Evolutionary conservation across 192 early-diverging fungal species (phyloP), one percentile per base, ranked within the genome.

Genomic region (Haplosporangium gracile): DNA sequence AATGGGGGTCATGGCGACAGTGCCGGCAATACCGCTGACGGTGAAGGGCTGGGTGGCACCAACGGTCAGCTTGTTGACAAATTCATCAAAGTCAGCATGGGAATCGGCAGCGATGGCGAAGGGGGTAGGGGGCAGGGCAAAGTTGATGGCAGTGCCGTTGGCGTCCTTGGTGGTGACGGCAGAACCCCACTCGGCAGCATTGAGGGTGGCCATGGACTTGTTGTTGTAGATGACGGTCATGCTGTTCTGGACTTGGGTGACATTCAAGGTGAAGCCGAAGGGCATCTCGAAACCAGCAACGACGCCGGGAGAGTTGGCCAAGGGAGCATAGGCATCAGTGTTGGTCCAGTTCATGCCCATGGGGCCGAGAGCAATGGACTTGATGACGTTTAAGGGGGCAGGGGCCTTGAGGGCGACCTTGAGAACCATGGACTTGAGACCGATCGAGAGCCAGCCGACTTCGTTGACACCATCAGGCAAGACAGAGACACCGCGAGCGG

Each of bases 261-360:
- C 90, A 34, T 88, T 90, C n/a, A 94, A 57, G 38, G 88, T 74
- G 76, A 94, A 94, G 57, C 91, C 91, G 63, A 94, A 94, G 26
- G 93, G 93, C 77, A 94, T 92, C 53, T 88, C 70, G 79, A 91
- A 91, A 7, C 75, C 83, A 36, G 92, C 92, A 24, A 80, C 77
- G 26, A 94, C 90, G 26, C 76, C 73, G 43, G 89, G 81, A 43
- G 91, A 88, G 70, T 82, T 79, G 32, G 89, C 84, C 60, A 85
- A 26, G 68, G 93, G 93, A 68, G 85, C 68, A 63, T 94, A 94
- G 38, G 90, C 82, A 79, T 82, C 88, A 6, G 80, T 47, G 24
- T 77, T 65, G 55, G 78, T 87, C 74, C 93, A 94, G 38, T 82
- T 83, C 72, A 94, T 85, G 71, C 90, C 91, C 84, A 94, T 82